Base-by-base conservation (phyloP, 331 rosid species). In the Cucumis variabilis region DNA sequence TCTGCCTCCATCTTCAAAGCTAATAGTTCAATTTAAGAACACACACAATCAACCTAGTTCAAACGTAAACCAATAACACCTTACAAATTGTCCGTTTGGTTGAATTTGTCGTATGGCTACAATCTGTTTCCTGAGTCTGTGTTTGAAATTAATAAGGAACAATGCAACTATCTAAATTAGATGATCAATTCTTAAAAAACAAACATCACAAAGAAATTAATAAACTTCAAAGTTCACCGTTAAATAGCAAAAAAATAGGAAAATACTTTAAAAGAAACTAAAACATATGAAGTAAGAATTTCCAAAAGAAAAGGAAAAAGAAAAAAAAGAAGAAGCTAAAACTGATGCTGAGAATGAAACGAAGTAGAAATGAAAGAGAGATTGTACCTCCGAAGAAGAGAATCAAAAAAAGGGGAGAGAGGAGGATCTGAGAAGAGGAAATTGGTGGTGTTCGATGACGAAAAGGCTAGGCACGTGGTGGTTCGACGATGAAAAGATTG, bases 1-100 rank as follows among this genome's bases (percentile, higher is more conserved):
- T 82, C 72, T 21, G 44, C 11, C 53, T 30, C 72, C 85, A 19
- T 62, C 85, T 60, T 63, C 85, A 82, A 30, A 82, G 53, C 72
- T 60, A 20, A 11, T 53, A 55, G 21, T 62, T 82, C 55, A 60
- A 12, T 3, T 0, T 19, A 9, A 73, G n/a, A 82, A 62, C 48
- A 82, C 11, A 58, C 17, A 60, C 4, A 63, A 79, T 79, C 67
- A 82, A 82, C 14, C 63, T 20, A n/a, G 74, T 63, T 82, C 58
- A n/a, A n/a, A n/a, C n/a, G n/a, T n/a, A 66, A 66, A 24, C n/a
- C 76, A 84, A 44, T 24, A 33, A 33, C 37, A 10, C 41, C 74
- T 1, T 37, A 83, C 58, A 63, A 25, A 30, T 23, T 60, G 51
- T 79, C 82, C 13, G 62, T 46, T 44, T 11, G 63, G 65, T 21